Evolutionary conservation across 495 filamentous ascomycete genomes (phyloP).

Genomic region (Aspergillus campestris): DNA sequence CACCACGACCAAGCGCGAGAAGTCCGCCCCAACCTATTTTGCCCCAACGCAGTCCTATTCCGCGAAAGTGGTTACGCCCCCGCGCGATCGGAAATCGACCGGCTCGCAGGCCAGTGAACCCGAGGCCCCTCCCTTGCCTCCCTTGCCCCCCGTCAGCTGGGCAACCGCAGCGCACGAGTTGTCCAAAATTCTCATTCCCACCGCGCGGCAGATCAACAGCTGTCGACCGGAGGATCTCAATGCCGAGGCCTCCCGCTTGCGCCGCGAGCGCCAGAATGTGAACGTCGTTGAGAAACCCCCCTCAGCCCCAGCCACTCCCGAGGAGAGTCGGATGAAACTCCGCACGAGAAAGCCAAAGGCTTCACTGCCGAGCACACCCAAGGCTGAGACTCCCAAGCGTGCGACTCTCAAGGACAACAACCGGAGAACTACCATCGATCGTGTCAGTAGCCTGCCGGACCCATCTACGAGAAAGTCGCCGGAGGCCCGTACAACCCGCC

Average conservation of each 20-base stretch:
- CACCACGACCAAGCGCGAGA: slow-evolving; percentile 41
- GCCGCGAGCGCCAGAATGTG: slow-evolving; percentile 53
- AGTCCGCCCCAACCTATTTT: slow-evolving; percentile 55
- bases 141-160: slow-evolving; percentile 76
- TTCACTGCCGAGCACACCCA: slow-evolving; percentile 30
- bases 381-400: slow-evolving; percentile 41
- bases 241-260: slow-evolving; percentile 50
- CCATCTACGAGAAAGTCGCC: slow-evolving; percentile 34
- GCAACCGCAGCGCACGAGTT: slow-evolving; percentile 71
- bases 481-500: slow-evolving; percentile 23
- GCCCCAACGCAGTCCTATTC: slow-evolving; percentile 70
- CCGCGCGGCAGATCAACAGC: slow-evolving; percentile 59
- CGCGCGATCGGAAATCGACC: slow-evolving; percentile 43
- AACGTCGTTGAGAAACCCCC: slow-evolving; percentile 27
- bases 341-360: slow-evolving; percentile 59
- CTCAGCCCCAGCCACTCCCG: slow-evolving; percentile 26
- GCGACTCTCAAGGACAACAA: slow-evolving; percentile 39
- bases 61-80: slow-evolving; percentile 58
- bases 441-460: slow-evolving; percentile 35
- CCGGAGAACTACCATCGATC: slow-evolving; percentile 60
- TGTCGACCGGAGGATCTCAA: slow-evolving; percentile 68
- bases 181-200: slow-evolving; percentile 73
- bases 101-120: slow-evolving; percentile 27
- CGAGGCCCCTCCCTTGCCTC: slow-evolving; percentile 58
- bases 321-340: slow-evolving; percentile 58